Conservation (phyloP, 2,329 filamentous ascomycete genomes). For the Alternaria solani region DNA sequence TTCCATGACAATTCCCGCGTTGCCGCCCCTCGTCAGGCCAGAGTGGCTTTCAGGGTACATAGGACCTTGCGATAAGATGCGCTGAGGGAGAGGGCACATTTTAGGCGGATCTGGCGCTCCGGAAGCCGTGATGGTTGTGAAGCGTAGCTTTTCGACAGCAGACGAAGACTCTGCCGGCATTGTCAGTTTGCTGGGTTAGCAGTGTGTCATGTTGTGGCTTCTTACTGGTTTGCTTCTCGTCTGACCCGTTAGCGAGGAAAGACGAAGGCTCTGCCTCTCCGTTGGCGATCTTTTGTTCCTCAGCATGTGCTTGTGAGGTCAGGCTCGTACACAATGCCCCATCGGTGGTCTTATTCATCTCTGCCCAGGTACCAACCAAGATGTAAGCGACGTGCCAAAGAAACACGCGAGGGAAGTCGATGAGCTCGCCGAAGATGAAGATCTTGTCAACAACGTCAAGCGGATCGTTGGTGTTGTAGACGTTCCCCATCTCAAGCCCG, state of each 20-base stretch:
- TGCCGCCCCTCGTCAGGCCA: slow-evolving; percentile 6
- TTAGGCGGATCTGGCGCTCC: background rate
- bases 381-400: slow-evolving; percentile 40
- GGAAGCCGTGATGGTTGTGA: background rate
- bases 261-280: background rate
- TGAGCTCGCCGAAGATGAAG: slow-evolving; percentile 37
- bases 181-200: slow-evolving; percentile 17
- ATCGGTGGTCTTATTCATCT: slow-evolving; percentile 4
- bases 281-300: background rate
- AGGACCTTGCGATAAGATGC: background rate
- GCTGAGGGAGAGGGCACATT: background rate
- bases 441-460: slow-evolving; percentile 39
- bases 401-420: slow-evolving; percentile 35
- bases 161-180: slow-evolving; percentile 13
- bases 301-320: background rate
- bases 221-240: slow-evolving; percentile 16
- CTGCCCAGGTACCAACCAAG: slow-evolving; percentile 31
- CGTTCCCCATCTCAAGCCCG: slow-evolving; percentile 20
- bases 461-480: slow-evolving; percentile 29
- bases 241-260: background rate
- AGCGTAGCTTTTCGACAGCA: background rate
- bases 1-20: slow-evolving; percentile 1
- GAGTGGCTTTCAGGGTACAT: slow-evolving; percentile 4
- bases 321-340: background rate
- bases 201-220: slow-evolving; percentile 4